Percentiles rank a stretch among this genome's conserved stretches.
These are phyloP conservation scores for Madurella fahalii DNA, from an alignment of 2,329 filamentous ascomycete species.

Conservation along the genomic window DNA sequence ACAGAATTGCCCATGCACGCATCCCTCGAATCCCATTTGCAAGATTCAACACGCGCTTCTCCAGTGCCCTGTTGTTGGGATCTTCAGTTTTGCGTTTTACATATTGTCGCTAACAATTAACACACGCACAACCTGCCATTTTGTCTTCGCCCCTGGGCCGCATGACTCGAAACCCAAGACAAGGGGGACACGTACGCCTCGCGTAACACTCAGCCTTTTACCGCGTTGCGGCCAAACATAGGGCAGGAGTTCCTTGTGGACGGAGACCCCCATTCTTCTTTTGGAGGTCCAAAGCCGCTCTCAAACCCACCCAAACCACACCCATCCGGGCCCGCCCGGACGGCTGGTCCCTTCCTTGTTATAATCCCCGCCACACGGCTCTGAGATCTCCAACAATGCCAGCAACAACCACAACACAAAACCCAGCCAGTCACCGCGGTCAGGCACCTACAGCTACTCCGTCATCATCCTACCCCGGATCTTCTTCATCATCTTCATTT, in stretches of 20 bases:
- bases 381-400: conserved; percentile 10
- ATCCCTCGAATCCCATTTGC: no score
- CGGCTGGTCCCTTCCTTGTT: no score
- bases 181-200: not conserved
- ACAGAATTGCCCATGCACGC: no score
- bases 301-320: no score
- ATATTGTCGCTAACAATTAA: no score
- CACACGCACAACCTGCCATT: not conserved
- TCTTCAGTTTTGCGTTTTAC: no score
- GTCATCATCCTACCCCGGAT: not conserved
- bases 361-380: not conserved
- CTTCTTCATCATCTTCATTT: not conserved
- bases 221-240: not conserved
- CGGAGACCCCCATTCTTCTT: no score
- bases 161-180: not conserved
- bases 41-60: no score
- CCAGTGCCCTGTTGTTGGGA: no score
- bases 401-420: not conserved
- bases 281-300: no score
- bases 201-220: not conserved
- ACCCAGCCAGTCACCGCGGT: conserved; percentile 2
- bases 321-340: no score
- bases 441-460: not conserved
- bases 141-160: not conserved
- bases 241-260: not conserved